These are phyloP conservation scores for Aspergillus sp. DNA, from an alignment of 2,329 filamentous ascomycete genomes.

Conservation along the genomic window DNA sequence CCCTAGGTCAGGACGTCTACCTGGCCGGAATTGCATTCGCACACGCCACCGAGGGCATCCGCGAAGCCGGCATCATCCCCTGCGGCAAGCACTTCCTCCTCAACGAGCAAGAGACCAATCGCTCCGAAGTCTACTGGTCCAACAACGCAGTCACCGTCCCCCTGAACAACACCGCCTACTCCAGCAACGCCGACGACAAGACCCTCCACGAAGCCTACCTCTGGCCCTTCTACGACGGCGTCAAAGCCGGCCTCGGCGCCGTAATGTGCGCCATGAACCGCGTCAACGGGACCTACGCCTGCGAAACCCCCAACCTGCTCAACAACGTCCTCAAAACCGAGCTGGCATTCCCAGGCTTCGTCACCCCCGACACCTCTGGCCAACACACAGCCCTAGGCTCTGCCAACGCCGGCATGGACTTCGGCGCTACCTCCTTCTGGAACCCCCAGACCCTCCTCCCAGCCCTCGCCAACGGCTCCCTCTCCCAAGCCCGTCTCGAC, in stretches of 20 bases:
- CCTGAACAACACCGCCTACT: background rate
- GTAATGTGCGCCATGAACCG: slow-evolving; percentile 20
- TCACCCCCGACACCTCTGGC: slow-evolving; percentile 13
- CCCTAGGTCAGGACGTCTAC: too few relatives aligned
- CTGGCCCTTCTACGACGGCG: slow-evolving; percentile 16
- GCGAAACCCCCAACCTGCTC: slow-evolving; percentile 14
- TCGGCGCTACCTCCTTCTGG: slow-evolving; percentile 4
- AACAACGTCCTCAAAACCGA: slow-evolving; percentile 13
- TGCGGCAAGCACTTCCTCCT: slow-evolving; percentile 7
- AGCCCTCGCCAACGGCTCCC: slow-evolving; percentile 36
- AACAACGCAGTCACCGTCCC: background rate
- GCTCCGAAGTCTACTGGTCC: background rate
- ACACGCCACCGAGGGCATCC: too few relatives aligned
- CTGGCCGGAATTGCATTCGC: too few relatives aligned
- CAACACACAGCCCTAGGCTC: background rate
- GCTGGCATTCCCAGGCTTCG: slow-evolving; percentile 16
- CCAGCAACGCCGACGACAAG: slow-evolving; percentile 15
- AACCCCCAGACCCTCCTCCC: too few relatives aligned
- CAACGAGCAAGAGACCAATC: slow-evolving; percentile 10
- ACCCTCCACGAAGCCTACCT: slow-evolving; percentile 17
- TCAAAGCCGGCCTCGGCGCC: slow-evolving; percentile 14
- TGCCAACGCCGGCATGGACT: background rate
- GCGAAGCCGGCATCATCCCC: too few relatives aligned
- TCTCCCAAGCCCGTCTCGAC: slow-evolving; percentile 45
- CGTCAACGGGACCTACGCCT: slow-evolving; percentile 7